Base-by-base conservation (phyloP, 177 flowering plant species). In the Tripterygium wilfordii region DNA sequence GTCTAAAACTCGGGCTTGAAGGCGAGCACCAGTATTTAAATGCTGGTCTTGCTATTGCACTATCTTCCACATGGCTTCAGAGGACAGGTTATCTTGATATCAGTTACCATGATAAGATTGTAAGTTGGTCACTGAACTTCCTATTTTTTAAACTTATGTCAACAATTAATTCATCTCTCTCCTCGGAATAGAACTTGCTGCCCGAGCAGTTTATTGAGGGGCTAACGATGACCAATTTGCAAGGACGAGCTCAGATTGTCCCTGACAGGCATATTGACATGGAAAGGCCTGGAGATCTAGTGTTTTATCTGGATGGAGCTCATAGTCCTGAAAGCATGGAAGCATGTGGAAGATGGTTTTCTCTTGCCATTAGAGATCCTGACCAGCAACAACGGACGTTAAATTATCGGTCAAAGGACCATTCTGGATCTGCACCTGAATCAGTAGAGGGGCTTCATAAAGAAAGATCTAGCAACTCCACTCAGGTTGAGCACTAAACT, bases 251-350 rank as follows among this genome's bases (percentile, higher is more conserved):
- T 32, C 97, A 89, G 61, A 76, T 87, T 56, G 83, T 81, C 24
- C 70, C 74, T 48, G 92, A 92, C 60, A 68, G 36, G 36, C 45
- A 31, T 31, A 36, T 66, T 17, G 53, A 65, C 55, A 45, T 16
- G 55, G 80, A 79, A 51, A 57, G 48, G 37, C 27, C 66, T 30
- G 85, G 71, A 53, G 76, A 82, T 57, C 71, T 89, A 21, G 80
- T 83, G 19, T 94, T 84, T 62, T 89, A 72, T 67, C 57, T 94
- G 65, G 99, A 94, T 74, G 99, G 99, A 33, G 99, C 99, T 33
- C 97, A 94, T 60, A 94, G 92, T 56, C 97, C 95, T 51, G 97
- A 94, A 74, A 94, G 99, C 72, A 85, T 94, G 96, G 97, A 84
- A 38, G 66, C 72, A 30, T 94, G 97, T 61, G 99, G 74, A 42